Base-by-base conservation (phyloP, 345 rosid species). In the Brassica rapa region DNA sequence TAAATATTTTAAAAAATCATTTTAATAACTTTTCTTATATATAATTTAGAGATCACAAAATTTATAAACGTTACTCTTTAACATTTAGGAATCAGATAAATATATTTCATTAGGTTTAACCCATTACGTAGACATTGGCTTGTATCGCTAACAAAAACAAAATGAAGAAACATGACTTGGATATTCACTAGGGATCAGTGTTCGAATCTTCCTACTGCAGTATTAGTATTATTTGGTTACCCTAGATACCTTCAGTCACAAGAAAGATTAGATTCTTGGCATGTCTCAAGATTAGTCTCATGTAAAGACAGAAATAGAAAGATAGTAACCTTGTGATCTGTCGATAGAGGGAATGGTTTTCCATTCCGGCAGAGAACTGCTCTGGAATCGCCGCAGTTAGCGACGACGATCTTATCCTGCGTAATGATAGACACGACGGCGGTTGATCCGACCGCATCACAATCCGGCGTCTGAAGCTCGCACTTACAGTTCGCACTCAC, bases 381-480 rank as follows among this genome's bases (percentile, higher is more conserved):
- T 57, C 98, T 86, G 0, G 98, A 94, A 69, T 94, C 98, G 4
- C 98, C 98, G 23, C 97, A 90, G 70, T 94, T 94, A 2, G 98
- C 90, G 7, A 90, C 89, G 0, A 90, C 29, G 10, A 92, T 86
- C 79, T 89, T 87, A 19, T 88, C 89, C 8, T 82, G 84, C 1
- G 90, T 89, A 6, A 94, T 72, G 65, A 94, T 73, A 0, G 94
- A 88, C 21, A 87, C 90, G n/a, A 90, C 91, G 0, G 97, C 95
- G 1, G 97, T 94, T 6, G 98, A 90, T 74, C 97, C 97, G 0
- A 89, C 97, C 8, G 93, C 86, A 11, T 89, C 91, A 55, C 88
- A 89, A 64, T 83, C 83, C 6, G 90, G 89, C 1, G 88, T 53
- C 57, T 79, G 91, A 66, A 89, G 86, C 82, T 89, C 93, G 49